Evolutionary conservation across 306 rosid genomes (phyloP).

Genomic region (Cicer arietinum): DNA sequence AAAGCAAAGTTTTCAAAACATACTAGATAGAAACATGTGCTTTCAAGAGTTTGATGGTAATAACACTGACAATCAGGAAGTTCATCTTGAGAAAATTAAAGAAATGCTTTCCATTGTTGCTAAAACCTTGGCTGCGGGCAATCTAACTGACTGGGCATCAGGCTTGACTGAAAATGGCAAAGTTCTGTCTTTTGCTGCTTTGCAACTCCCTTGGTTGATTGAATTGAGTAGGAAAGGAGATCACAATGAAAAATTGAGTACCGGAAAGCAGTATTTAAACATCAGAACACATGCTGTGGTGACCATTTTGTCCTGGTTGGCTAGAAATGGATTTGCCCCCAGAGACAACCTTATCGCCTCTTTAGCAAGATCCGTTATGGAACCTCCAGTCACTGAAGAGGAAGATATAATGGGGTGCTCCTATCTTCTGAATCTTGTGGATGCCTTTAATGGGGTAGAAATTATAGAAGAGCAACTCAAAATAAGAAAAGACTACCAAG

Average conservation of each 20-base stretch:
- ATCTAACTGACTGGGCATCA: slow-evolving; percentile 69
- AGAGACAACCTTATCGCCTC: slow-evolving; percentile 74
- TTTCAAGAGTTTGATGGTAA: slow-evolving; percentile 52
- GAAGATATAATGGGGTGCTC: slow-evolving; percentile 78
- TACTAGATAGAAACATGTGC: slow-evolving; percentile 52
- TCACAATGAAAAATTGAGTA: slow-evolving; percentile 46
- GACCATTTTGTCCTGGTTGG: slow-evolving; percentile 92
- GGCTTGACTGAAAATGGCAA: slow-evolving; percentile 83
- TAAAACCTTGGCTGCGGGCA: slow-evolving; percentile 69
- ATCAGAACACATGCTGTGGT: slow-evolving; percentile 71
- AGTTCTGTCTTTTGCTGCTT: slow-evolving; percentile 76
- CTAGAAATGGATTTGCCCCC: slow-evolving; percentile 87
- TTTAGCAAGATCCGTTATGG: slow-evolving; percentile 80
- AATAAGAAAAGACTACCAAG: slow-evolving; percentile 80
- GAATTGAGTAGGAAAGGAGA: slow-evolving; percentile 71
- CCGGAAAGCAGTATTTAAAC: slow-evolving; percentile 65
- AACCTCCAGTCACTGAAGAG: slow-evolving; percentile 77
- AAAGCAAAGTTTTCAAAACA: slow-evolving; percentile 53
- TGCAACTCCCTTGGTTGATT: slow-evolving; percentile 90
- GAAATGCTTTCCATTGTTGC: slow-evolving; percentile 66
- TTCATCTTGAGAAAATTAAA: slow-evolving; percentile 59
- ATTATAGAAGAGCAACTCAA: slow-evolving; percentile 88
- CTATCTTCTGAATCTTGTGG: slow-evolving; percentile 86
- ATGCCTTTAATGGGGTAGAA: slow-evolving; percentile 89
- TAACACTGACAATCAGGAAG: slow-evolving; percentile 60